phyloP scores from a whole-genome alignment of 2,329 filamentous ascomycete species.

The Penicillium concentricum region DNA sequence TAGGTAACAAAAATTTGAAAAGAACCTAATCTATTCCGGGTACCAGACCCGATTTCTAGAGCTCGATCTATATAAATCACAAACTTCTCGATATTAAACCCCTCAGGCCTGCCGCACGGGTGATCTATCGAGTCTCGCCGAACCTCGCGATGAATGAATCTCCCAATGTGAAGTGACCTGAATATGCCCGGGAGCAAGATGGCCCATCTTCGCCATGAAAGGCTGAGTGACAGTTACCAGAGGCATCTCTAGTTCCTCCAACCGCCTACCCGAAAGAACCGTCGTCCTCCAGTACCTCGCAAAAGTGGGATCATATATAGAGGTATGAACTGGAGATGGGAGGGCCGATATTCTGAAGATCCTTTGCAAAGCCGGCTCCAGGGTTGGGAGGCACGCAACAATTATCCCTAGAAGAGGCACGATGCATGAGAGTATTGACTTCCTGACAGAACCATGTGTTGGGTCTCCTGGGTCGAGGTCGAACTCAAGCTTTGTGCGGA shows the following conservation, averaged over 20 bases:
- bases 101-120: constrained; percentile 11
- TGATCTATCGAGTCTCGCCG: constrained; percentile 18
- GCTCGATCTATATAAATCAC: background rate
- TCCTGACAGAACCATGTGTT: constrained; percentile 12
- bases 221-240: constrained; percentile 14
- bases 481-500: constrained; percentile 13
- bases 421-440: constrained; percentile 15
- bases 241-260: constrained; percentile 15
- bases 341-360: constrained; percentile 2
- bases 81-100: background rate
- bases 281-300: constrained; percentile 15
- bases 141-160: constrained; percentile 24
- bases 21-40: background rate
- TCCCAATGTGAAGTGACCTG: constrained; percentile 26
- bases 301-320: constrained; percentile 3
- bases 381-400: constrained; percentile 16
- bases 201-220: constrained; percentile 14
- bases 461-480: constrained; percentile 6
- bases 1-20: background rate
- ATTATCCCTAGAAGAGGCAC: constrained; percentile 14
- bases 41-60: background rate
- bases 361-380: constrained; percentile 7
- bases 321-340: constrained; percentile 1
- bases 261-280: constrained; percentile 3
- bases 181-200: constrained; percentile 20